Percentiles rank a stretch among this genome's conserved stretches.
Conservation (phyloP, 331 rosid genomes). For the Malus hybrid region DNA sequence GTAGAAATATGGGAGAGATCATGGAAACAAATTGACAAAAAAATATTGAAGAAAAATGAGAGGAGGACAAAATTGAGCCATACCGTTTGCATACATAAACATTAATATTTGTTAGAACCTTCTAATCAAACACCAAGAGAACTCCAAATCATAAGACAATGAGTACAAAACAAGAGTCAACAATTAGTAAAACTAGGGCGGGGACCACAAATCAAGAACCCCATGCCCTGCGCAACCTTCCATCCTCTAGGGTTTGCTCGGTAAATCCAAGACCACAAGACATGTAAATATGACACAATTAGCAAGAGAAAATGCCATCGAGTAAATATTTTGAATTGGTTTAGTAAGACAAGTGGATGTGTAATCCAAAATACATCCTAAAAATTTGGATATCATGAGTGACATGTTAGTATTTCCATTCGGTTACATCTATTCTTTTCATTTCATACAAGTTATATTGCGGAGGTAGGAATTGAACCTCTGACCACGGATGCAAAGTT, state of each 20-base stretch:
- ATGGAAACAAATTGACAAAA: neutral
- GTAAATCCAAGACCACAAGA: neutral
- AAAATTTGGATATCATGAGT: no score
- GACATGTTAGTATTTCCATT: no score
- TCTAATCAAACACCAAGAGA: conserved; percentile 14
- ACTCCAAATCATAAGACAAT: conserved; percentile 28
- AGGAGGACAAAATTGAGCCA: conserved; percentile 2
- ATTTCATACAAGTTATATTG: no score
- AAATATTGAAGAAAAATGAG: neutral
- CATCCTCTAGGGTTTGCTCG: neutral
- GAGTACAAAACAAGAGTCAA: conserved; percentile 54
- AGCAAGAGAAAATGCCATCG: neutral
- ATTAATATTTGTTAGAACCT: conserved; percentile 2
- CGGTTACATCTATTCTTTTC: no score
- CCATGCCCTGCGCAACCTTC: conserved; percentile 8
- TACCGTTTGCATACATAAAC: neutral
- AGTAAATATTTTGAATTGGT: neutral
- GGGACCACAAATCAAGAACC: conserved; percentile 27
- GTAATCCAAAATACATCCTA: neutral
- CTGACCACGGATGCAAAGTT: accelerated
- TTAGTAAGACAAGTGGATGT: neutral
- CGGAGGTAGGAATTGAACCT: no score
- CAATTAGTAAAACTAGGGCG: conserved; percentile 12
- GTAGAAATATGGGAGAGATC: no score
- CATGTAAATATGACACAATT: neutral